These are phyloP conservation scores for Fusarium sp. DNA, from an alignment of 2,329 filamentous ascomycete genomes.

Conservation along the genomic window DNA sequence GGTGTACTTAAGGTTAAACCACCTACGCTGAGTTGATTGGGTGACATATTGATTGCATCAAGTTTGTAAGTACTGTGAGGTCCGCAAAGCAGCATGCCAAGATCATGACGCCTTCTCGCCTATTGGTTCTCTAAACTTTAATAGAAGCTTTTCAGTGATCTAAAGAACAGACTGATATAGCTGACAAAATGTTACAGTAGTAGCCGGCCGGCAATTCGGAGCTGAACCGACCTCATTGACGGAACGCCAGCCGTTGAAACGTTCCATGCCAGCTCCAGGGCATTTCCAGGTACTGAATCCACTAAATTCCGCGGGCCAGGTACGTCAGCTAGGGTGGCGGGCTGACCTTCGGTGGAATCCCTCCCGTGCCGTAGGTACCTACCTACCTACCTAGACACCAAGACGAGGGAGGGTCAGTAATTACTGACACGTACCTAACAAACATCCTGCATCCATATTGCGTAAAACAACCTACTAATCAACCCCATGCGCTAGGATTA, in stretches of 20 bases:
- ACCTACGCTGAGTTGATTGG: not conserved
- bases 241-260: slow-evolving; percentile 34
- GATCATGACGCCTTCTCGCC: not conserved
- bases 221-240: slow-evolving; percentile 1
- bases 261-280: slow-evolving; percentile 31
- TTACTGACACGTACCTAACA: slow-evolving; percentile 20
- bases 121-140: not conserved
- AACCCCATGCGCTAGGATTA: slow-evolving; percentile 22
- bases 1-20: not conserved
- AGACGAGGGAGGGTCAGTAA: slow-evolving; percentile 36
- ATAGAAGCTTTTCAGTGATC: not conserved
- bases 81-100: not conserved
- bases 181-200: slow-evolving; percentile 10
- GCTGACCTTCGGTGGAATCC: slow-evolving; percentile 48
- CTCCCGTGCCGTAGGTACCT: slow-evolving; percentile 8
- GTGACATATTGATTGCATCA: not conserved
- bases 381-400: too few species aligned
- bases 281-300: slow-evolving; percentile 33
- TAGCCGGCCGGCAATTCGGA: slow-evolving; percentile 31
- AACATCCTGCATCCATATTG: slow-evolving; percentile 31
- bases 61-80: not conserved
- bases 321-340: slow-evolving; percentile 32
- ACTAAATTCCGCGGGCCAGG: slow-evolving; percentile 46
- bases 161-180: not conserved
- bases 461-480: slow-evolving; percentile 27